phyloP scores from a whole-genome alignment of 2,329 filamentous ascomycete genomes.

The Neofusicoccum laricinum region DNA sequence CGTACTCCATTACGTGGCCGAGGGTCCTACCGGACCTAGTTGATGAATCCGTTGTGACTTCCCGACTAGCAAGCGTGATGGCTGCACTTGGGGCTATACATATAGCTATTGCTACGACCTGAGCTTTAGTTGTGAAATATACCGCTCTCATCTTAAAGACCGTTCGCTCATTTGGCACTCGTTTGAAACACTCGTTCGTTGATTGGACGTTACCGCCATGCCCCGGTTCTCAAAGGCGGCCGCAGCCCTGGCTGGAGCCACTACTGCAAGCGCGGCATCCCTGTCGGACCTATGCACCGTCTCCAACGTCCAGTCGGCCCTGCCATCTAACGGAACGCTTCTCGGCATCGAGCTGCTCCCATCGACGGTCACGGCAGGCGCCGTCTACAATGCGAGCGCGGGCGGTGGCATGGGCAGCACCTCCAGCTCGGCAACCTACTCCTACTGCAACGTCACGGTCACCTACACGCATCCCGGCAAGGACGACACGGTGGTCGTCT shows the following conservation, averaged over 20 bases:
- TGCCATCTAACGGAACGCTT: conserved; percentile 44
- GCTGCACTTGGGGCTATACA: not conserved
- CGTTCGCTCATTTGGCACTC: not conserved
- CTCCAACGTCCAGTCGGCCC: conserved; percentile 40
- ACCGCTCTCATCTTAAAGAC: not conserved
- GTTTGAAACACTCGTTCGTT: not conserved
- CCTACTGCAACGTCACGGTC: conserved; percentile 49
- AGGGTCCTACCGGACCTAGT: not conserved
- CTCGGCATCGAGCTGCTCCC: conserved; percentile 42
- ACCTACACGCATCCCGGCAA: conserved; percentile 45
- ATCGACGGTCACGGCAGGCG: conserved; percentile 40
- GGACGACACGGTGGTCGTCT: conserved; percentile 25
- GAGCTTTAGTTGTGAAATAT: not conserved
- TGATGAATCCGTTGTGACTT: not conserved
- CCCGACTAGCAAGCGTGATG: too few species aligned
- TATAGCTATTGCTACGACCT: not conserved
- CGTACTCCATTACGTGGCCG: conserved; percentile 1
- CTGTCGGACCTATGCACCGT: conserved; percentile 44
- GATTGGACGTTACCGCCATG: conserved; percentile 6
- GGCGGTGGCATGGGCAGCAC: conserved; percentile 26
- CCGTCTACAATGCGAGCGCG: conserved; percentile 36
- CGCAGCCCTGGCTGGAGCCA: conserved; percentile 4
- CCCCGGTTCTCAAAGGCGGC: conserved; percentile 15
- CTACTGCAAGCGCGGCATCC: conserved; percentile 21
- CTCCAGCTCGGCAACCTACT: conserved; percentile 10